These are phyloP conservation scores for Aquilaria yunnanensis DNA, from an alignment of 345 rosid species.

Conservation along the genomic window DNA sequence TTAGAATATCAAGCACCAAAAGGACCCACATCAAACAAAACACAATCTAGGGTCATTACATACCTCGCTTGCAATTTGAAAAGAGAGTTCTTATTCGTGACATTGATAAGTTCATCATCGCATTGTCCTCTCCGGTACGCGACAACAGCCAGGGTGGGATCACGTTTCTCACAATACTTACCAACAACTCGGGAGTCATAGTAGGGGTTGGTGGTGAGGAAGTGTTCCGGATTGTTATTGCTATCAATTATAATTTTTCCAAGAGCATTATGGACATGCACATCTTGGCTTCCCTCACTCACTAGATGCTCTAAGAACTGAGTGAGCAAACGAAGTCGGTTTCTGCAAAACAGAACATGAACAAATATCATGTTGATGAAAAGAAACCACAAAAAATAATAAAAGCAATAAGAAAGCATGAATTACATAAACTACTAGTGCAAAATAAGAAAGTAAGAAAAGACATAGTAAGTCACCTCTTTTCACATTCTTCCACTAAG, in stretches of 20 bases:
- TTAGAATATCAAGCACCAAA: slow-evolving; percentile 16
- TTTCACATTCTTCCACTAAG: slow-evolving; percentile 73
- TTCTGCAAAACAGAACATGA: slow-evolving; percentile 36
- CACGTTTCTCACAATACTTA: slow-evolving; percentile 94
- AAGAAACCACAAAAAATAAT: slow-evolving; percentile 17
- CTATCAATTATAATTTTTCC: slow-evolving; percentile 96
- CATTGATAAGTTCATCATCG: slow-evolving; percentile 86
- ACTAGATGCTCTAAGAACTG: slow-evolving; percentile 97
- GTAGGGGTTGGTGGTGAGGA: slow-evolving; percentile 88
- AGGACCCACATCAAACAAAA: slow-evolving; percentile 6
- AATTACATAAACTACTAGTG: no score
- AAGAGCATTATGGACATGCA: slow-evolving; percentile 89
- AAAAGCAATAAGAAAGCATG: slow-evolving; percentile 1
- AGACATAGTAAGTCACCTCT: slow-evolving; percentile 38
- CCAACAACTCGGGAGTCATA: slow-evolving; percentile 93
- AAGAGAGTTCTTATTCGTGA: slow-evolving; percentile 84
- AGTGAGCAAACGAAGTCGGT: slow-evolving; percentile 94
- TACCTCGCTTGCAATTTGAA: slow-evolving; percentile 94
- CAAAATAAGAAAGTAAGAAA: slow-evolving; percentile 7
- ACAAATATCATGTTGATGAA: no score
- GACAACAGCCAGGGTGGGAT: slow-evolving; percentile 91
- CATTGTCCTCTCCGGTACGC: slow-evolving; percentile 94
- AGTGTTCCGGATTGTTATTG: slow-evolving; percentile 93
- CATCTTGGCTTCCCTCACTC: slow-evolving; percentile 96
- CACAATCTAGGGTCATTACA: slow-evolving; percentile 11